Conservation (phyloP, 1,139 yeast genomes). For the Blastobotrys illinoisensis region DNA sequence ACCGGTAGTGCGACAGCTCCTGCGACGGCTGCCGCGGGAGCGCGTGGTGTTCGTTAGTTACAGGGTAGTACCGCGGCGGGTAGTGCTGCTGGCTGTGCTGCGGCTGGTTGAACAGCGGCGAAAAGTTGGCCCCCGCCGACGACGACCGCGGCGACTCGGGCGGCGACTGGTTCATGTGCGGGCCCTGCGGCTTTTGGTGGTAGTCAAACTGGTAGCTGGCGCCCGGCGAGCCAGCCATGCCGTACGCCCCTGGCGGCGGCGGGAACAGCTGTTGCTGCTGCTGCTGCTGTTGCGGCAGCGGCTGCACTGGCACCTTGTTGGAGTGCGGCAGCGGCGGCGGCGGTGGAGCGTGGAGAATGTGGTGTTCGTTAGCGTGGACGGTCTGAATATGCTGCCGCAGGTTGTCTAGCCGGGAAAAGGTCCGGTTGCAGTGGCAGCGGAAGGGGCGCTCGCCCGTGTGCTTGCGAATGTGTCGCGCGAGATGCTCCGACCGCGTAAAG, state of each 20-base stretch:
- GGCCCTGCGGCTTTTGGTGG: too few relatives aligned
- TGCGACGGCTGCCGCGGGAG: conserved; percentile 7
- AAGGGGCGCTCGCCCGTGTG: conserved; percentile 96
- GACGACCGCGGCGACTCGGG: conserved; percentile 1
- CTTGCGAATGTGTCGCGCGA: conserved; percentile 86
- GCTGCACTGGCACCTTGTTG: conserved; percentile 23
- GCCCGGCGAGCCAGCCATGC: conserved; percentile 5
- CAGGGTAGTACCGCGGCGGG: conserved; percentile 3
- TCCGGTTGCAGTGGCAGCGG: conserved; percentile 77
- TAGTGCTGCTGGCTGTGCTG: conserved; percentile 13
- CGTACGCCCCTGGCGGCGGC: background rate
- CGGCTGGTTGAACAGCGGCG: conserved; percentile 13
- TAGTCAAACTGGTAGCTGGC: conserved; percentile 4
- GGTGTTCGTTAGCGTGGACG: conserved; percentile 76
- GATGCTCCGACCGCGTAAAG: conserved; percentile 82
- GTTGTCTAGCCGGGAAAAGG: conserved; percentile 81
- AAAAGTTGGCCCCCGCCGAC: conserved; percentile 8
- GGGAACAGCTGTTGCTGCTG: conserved; percentile 4
- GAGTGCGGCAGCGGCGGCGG: conserved; percentile 26
- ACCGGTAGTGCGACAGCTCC: conserved; percentile 15
- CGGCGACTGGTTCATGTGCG: background rate
- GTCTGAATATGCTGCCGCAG: conserved; percentile 89
- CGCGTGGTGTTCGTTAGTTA: background rate
- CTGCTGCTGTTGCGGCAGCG: conserved; percentile 8
- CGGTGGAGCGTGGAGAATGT: conserved; percentile 32